These are phyloP conservation scores for Polytrichum commune DNA, from an alignment of 225 moss, liverwort and hornwort genomes.

Conservation along the genomic window DNA sequence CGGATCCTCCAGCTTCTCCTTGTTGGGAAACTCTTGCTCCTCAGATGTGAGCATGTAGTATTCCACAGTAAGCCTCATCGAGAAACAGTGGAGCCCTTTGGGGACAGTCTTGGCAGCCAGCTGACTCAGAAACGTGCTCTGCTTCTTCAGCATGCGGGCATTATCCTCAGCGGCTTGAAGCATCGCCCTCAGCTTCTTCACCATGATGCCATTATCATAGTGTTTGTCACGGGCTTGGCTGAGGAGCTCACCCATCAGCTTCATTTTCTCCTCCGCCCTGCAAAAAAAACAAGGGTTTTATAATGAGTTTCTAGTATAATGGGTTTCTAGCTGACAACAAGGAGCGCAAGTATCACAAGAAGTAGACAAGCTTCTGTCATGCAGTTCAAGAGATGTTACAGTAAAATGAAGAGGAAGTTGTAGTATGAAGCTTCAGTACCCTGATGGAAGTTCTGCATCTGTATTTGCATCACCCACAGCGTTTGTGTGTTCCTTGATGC, in stretches of 20 bases:
- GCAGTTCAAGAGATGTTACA: too few species aligned
- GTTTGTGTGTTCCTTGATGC: conserved; percentile 52
- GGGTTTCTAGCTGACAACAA: background rate
- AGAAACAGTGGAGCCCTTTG: conserved; percentile 60
- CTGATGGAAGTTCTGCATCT: conserved; percentile 48
- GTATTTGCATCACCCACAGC: conserved; percentile 45
- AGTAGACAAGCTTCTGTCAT: too few species aligned
- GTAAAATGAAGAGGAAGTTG: background rate
- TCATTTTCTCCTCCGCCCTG: conserved; percentile 59
- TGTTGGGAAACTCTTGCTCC: conserved; percentile 41
- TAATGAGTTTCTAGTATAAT: background rate
- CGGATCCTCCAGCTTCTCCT: conserved; percentile 44
- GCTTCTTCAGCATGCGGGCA: conserved; percentile 56
- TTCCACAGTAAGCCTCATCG: conserved; percentile 59
- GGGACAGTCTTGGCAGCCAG: conserved; percentile 67
- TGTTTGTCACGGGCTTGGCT: conserved; percentile 43
- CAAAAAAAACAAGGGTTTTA: conserved; percentile 9
- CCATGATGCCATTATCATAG: conserved; percentile 41
- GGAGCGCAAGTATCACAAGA: too few species aligned
- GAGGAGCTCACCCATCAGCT: conserved; percentile 57
- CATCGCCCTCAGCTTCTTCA: conserved; percentile 66
- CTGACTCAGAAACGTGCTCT: conserved; percentile 60
- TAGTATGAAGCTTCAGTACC: conserved; percentile 21
- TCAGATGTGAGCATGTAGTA: conserved; percentile 37
- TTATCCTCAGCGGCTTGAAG: conserved; percentile 61